Evolutionary conservation across 345 rosid species (phyloP).

Genomic region (Tarenaya hassleriana): DNA sequence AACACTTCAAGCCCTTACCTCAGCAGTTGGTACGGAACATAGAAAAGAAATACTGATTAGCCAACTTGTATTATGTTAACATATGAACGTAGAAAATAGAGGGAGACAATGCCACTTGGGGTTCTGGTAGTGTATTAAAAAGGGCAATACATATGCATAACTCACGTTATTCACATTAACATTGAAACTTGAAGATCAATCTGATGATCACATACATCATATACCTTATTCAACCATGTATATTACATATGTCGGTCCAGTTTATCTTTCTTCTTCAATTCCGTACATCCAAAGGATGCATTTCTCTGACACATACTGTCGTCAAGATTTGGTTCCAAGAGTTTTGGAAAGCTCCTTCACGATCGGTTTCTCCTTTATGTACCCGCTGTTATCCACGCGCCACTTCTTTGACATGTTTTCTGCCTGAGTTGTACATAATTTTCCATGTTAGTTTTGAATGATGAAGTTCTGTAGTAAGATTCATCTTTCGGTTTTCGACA

Average conservation of each 20-base stretch:
- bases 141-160: too few relatives aligned
- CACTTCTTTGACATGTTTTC: conserved; percentile 60
- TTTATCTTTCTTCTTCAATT: conserved; percentile 9
- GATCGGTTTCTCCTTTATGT: conserved; percentile 55
- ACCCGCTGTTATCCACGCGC: conserved; percentile 38
- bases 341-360: conserved; percentile 66
- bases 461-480: conserved; percentile 3
- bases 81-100: too few relatives aligned
- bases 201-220: too few relatives aligned
- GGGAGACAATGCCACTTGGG: too few relatives aligned
- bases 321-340: conserved; percentile 42
- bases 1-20: too few relatives aligned
- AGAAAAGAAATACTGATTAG: too few relatives aligned
- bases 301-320: conserved; percentile 5
- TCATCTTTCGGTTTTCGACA: background rate
- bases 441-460: conserved; percentile 2
- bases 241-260: background rate
- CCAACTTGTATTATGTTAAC: too few relatives aligned
- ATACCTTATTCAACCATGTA: background rate
- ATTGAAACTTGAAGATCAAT: too few relatives aligned
- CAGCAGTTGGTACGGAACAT: too few relatives aligned
- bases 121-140: too few relatives aligned
- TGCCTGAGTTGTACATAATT: conserved; percentile 40
- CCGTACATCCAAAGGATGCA: conserved; percentile 3
- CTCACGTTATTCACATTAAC: too few relatives aligned